Evolutionary conservation across 2,329 filamentous ascomycete species (phyloP).

Genomic region (Helicocarpus griseus): DNA sequence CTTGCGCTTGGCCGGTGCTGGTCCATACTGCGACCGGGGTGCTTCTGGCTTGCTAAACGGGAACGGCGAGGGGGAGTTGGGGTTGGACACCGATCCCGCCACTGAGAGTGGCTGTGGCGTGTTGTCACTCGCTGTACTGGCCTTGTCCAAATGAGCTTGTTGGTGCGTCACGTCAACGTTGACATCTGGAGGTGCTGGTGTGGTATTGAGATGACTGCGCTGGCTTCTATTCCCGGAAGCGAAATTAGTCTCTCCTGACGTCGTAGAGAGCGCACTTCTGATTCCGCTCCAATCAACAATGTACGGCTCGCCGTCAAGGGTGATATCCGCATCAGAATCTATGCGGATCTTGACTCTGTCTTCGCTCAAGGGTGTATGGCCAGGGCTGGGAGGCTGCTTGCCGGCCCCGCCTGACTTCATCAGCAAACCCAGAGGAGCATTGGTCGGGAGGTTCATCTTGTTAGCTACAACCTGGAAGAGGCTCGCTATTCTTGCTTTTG

Average conservation of each 20-base stretch:
- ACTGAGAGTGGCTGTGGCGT: not conserved
- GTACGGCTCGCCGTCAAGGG: constrained; percentile 30
- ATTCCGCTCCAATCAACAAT: constrained; percentile 10
- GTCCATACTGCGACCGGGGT: constrained; percentile 4
- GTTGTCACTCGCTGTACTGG: not conserved
- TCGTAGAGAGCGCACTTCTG: not conserved
- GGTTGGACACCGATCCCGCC: not conserved
- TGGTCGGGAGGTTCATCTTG: constrained; percentile 60
- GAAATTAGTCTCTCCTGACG: not conserved
- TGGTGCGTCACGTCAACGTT: not conserved
- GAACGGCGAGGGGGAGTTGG: not conserved
- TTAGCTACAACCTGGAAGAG: constrained; percentile 73
- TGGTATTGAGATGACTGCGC: not conserved
- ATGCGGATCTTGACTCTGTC: constrained; percentile 58
- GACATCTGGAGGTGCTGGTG: not conserved
- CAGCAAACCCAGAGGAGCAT: constrained; percentile 53
- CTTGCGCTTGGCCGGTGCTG: constrained; percentile 27
- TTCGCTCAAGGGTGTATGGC: constrained; percentile 59
- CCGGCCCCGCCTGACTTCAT: constrained; percentile 55
- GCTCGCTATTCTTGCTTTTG: constrained; percentile 59
- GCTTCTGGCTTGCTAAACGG: not conserved
- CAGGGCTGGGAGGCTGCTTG: constrained; percentile 55
- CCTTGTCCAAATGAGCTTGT: not conserved
- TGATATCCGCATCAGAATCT: constrained; percentile 39
- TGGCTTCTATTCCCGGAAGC: not conserved